A percentile compares a stretch with the other conserved stretches of the same genome.
Evolutionary conservation across 306 rosid species (phyloP).

Genomic region (Arachis hypogaea): DNA sequence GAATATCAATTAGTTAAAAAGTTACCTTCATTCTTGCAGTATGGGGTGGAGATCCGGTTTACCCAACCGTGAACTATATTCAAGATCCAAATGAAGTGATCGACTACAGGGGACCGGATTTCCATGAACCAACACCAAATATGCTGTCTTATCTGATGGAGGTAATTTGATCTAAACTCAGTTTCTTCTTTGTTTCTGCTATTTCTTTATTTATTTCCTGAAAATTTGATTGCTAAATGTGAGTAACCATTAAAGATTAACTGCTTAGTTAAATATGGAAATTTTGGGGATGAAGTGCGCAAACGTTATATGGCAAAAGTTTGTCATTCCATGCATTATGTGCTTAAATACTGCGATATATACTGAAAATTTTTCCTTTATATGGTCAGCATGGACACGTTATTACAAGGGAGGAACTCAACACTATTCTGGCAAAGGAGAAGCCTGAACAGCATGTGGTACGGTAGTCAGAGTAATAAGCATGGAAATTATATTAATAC

Average conservation of each 20-base stretch:
- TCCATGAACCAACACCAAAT: constrained; percentile 93
- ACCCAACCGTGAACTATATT: constrained; percentile 93
- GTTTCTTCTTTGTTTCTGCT: constrained; percentile 19
- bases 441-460: constrained; percentile 83
- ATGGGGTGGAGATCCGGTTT: constrained; percentile 99
- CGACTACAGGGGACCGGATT: constrained; percentile 90
- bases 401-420: constrained; percentile 86
- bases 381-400: constrained; percentile 78
- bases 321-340: constrained; percentile 15
- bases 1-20: constrained; percentile 27
- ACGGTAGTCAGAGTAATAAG: constrained; percentile 27
- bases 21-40: constrained; percentile 59
- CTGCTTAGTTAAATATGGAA: constrained; percentile 28
- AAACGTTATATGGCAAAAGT: constrained; percentile 6
- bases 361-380: constrained; percentile 42
- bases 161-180: constrained; percentile 49
- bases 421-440: constrained; percentile 66
- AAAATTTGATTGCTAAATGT: constrained; percentile 34
- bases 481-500: constrained; percentile 21
- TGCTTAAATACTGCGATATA: constrained; percentile 20
- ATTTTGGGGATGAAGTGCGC: constrained; percentile 12
- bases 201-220: not conserved
- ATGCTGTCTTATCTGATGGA: constrained; percentile 78
- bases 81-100: constrained; percentile 88
- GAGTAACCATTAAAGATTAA: constrained; percentile 21